Percentiles rank a stretch among this genome's conserved stretches.
Evolutionary conservation across 164 flowering plant genomes (phyloP).

Genomic region (Stephania cephalantha): DNA sequence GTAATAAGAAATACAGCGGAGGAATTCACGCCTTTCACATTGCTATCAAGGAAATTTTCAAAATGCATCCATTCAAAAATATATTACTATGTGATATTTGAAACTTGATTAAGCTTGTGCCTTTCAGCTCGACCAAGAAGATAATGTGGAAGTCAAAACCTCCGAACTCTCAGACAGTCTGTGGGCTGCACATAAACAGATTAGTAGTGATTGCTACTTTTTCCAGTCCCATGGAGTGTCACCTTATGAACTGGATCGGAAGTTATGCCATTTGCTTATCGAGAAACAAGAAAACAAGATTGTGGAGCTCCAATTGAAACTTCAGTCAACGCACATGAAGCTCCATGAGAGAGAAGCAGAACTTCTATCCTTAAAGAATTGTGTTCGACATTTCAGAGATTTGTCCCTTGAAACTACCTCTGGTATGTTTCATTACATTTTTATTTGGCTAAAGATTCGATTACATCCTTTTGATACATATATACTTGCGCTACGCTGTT

Average conservation of each 20-base stretch:
- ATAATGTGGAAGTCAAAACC: slow-evolving; percentile 16
- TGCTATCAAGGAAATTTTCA: too few species aligned
- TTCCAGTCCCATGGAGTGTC: slow-evolving; percentile 33
- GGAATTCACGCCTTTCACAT: neutral
- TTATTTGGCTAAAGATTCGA: neutral
- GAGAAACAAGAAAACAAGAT: slow-evolving; percentile 60
- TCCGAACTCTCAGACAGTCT: slow-evolving; percentile 12
- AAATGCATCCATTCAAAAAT: too few species aligned
- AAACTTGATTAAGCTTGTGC: neutral
- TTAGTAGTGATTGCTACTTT: slow-evolving; percentile 17
- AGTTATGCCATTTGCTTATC: slow-evolving; percentile 49
- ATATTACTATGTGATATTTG: too few species aligned
- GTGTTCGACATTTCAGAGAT: slow-evolving; percentile 46
- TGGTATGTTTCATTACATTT: slow-evolving; percentile 23
- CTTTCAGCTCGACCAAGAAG: slow-evolving; percentile 5
- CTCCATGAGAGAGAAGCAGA: slow-evolving; percentile 63
- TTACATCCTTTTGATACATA: neutral
- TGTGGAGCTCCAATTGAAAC: slow-evolving; percentile 45
- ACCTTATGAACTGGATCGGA: slow-evolving; percentile 49
- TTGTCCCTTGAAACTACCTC: slow-evolving; percentile 39
- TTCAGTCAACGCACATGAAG: slow-evolving; percentile 38
- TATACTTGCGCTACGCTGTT: neutral
- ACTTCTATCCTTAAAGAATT: slow-evolving; percentile 53
- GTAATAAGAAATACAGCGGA: neutral
- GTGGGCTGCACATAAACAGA: slow-evolving; percentile 10